Evolutionary conservation across 2,329 filamentous ascomycete species (phyloP).

Genomic region (Grosmannia clavigera): DNA sequence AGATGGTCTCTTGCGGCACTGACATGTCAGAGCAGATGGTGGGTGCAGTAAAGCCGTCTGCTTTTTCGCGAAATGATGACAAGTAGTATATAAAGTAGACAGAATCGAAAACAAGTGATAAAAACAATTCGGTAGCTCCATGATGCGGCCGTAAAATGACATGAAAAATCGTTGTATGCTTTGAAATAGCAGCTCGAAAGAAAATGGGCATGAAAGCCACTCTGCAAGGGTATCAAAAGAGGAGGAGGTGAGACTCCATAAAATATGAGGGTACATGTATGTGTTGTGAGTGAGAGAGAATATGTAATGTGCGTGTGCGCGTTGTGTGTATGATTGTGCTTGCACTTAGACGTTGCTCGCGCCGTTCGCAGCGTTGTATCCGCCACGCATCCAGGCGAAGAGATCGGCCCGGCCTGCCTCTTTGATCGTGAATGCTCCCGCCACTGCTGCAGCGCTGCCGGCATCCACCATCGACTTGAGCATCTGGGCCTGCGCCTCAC

Average conservation of each 20-base stretch:
- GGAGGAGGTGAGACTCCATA: not conserved
- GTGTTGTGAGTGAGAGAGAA: too few relatives aligned
- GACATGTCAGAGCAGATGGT: too few relatives aligned
- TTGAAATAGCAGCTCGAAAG: not conserved
- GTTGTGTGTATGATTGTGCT: too few relatives aligned
- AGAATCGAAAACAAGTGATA: not conserved
- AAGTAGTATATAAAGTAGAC: not conserved
- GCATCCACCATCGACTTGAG: constrained; percentile 18
- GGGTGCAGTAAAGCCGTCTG: too few relatives aligned
- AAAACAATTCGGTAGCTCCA: not conserved
- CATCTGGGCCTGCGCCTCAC: constrained; percentile 37
- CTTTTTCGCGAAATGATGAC: too few relatives aligned
- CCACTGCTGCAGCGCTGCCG: constrained; percentile 4
- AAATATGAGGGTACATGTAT: too few relatives aligned
- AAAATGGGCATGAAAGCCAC: not conserved
- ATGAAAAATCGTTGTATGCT: not conserved
- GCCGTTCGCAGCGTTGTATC: not conserved
- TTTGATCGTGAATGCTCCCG: not conserved
- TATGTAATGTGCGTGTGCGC: too few relatives aligned
- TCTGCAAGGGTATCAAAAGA: not conserved
- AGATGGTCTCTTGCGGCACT: too few relatives aligned
- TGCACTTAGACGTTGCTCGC: not conserved
- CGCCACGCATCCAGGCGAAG: constrained; percentile 5
- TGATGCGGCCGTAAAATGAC: not conserved
- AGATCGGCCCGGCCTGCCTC: not conserved